Conservation (phyloP, 768 basidiomycete species). For the Strobilomyces confusus region DNA sequence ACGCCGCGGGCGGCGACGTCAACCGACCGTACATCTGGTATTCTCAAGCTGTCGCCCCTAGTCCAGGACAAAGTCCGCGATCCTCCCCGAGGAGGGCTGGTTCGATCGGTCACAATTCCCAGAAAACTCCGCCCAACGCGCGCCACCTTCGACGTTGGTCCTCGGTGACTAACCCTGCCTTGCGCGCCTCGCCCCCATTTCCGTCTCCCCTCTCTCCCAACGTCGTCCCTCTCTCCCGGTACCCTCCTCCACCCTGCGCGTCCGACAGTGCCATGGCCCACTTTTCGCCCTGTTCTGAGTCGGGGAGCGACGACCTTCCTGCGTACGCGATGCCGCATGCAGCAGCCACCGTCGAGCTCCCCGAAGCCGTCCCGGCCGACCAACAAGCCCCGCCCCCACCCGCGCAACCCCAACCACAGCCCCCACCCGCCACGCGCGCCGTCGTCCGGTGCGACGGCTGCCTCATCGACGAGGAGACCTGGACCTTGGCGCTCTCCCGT, state of each 20-base stretch:
- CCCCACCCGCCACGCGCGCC: slow-evolving; percentile 7
- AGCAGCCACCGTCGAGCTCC: slow-evolving; percentile 18
- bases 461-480: slow-evolving; percentile 27
- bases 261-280: slow-evolving; percentile 12
- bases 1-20: slow-evolving; percentile 12
- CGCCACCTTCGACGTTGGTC: slow-evolving; percentile 32
- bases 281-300: slow-evolving; percentile 21
- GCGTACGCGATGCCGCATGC: slow-evolving; percentile 14
- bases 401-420: neutral
- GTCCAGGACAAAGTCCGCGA: slow-evolving; percentile 29
- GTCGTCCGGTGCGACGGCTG: slow-evolving; percentile 26
- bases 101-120: slow-evolving; percentile 29
- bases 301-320: slow-evolving; percentile 20
- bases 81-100: slow-evolving; percentile 31
- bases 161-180: slow-evolving; percentile 27
- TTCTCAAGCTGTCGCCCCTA: slow-evolving; percentile 12
- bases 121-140: slow-evolving; percentile 25
- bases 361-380: slow-evolving; percentile 7
- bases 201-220: slow-evolving; percentile 10
- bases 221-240: slow-evolving; percentile 17
- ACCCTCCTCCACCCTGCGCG: slow-evolving; percentile 9
- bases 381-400: slow-evolving; percentile 1
- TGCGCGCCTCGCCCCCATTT: slow-evolving; percentile 21
- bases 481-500: slow-evolving; percentile 21
- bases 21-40: slow-evolving; percentile 21